Evolutionary conservation across 1,284 basidiomycete species (phyloP).

Genomic region (Tilletia walkeri): DNA sequence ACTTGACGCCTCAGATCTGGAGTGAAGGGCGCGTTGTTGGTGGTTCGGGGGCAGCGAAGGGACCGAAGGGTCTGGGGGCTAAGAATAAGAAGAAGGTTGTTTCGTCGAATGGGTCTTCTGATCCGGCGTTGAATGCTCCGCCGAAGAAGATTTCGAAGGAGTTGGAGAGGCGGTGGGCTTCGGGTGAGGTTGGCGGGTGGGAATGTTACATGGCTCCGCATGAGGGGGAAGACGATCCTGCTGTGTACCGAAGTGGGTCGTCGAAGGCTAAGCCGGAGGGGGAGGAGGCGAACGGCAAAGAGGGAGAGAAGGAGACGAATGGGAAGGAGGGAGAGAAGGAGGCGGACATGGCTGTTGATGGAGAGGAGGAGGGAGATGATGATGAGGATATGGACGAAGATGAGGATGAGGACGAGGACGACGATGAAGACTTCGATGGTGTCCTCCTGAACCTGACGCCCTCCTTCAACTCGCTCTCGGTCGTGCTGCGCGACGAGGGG

Average conservation of each 20-base stretch:
- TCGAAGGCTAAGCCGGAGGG: slow-evolving; percentile 45
- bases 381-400: slow-evolving; percentile 57
- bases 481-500: slow-evolving; percentile 87
- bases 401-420: slow-evolving; percentile 52
- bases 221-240: slow-evolving; percentile 82
- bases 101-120: slow-evolving; percentile 3
- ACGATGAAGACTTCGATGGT: slow-evolving; percentile 70
- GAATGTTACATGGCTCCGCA: slow-evolving; percentile 95
- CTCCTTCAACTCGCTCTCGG: slow-evolving; percentile 81
- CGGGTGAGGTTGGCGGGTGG: slow-evolving; percentile 87
- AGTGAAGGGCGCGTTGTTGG: slow-evolving; percentile 27
- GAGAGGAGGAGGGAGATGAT: slow-evolving; percentile 55
- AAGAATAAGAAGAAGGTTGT: slow-evolving; percentile 42
- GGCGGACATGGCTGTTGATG: slow-evolving; percentile 42
- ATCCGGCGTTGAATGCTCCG: background rate
- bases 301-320: slow-evolving; percentile 24
- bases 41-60: slow-evolving; percentile 34
- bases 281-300: slow-evolving; percentile 26
- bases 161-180: slow-evolving; percentile 63
- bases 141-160: slow-evolving; percentile 43
- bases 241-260: slow-evolving; percentile 71
- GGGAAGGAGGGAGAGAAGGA: slow-evolving; percentile 31
- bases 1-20: slow-evolving; percentile 71
- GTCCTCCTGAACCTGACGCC: slow-evolving; percentile 86
- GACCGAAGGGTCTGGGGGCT: slow-evolving; percentile 45